phyloP scores from a whole-genome alignment of 2,329 filamentous ascomycete species.

The Sporothrix phasma region DNA sequence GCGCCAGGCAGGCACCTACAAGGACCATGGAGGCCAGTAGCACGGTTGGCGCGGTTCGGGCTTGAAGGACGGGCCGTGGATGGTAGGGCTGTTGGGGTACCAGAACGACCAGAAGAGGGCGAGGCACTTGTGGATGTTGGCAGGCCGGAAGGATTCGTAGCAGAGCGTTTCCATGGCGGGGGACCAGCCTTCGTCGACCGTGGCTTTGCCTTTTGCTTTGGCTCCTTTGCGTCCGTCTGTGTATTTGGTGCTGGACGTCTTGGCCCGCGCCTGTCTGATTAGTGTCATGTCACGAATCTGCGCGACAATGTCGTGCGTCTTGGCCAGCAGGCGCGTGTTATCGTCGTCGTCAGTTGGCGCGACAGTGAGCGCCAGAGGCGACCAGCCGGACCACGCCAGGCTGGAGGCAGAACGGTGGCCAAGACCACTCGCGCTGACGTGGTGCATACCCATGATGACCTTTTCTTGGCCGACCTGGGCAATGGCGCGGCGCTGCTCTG shows the following conservation, averaged over 20 bases:
- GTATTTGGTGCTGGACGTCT: background rate
- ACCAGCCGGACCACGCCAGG: background rate
- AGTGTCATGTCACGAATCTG: background rate
- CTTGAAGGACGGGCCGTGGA: background rate
- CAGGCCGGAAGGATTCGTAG: conserved; percentile 5
- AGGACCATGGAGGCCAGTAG: background rate
- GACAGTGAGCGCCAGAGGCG: background rate
- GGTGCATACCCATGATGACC: background rate
- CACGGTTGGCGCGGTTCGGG: background rate
- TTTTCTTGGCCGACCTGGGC: background rate
- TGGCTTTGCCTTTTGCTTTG: background rate
- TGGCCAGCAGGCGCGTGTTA: background rate
- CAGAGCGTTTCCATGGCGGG: background rate
- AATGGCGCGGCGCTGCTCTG: background rate
- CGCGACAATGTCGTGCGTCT: conserved; percentile 8
- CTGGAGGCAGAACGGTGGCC: background rate
- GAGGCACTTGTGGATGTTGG: conserved; percentile 1
- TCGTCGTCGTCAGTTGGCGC: background rate
- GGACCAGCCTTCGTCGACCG: background rate
- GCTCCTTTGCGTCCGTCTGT: background rate
- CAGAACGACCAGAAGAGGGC: conserved; percentile 7
- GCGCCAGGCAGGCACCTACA: background rate
- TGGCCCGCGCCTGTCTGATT: background rate
- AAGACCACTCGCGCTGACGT: background rate
- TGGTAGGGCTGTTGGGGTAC: conserved; percentile 1